Evolutionary conservation across 2,329 filamentous ascomycete species (phyloP).

Genomic region (Calonectria montana): DNA sequence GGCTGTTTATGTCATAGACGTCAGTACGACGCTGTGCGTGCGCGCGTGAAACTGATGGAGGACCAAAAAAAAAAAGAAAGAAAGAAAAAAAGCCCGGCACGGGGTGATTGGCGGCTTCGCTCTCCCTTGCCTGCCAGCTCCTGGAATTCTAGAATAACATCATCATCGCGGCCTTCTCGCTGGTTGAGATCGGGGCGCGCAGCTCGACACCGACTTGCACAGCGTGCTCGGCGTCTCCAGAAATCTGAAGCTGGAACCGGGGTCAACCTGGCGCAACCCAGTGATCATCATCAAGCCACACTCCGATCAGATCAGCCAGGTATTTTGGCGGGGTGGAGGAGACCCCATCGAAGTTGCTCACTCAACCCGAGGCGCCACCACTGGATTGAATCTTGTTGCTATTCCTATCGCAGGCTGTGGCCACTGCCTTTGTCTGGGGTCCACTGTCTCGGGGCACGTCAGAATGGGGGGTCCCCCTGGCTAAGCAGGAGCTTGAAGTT

Average conservation of each 20-base stretch:
- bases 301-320: conserved; percentile 42
- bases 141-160: conserved; percentile 7
- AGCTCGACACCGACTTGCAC: conserved; percentile 10
- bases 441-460: conserved; percentile 1
- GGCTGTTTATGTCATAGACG: conserved; percentile 34
- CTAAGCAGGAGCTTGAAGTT: conserved; percentile 1
- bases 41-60: neutral
- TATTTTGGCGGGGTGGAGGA: conserved; percentile 15
- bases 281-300: conserved; percentile 45
- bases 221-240: neutral
- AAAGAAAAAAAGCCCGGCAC: neutral
- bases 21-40: conserved; percentile 1
- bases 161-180: neutral
- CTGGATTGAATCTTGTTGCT: conserved; percentile 18
- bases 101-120: conserved; percentile 3
- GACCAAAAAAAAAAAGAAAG: too few species aligned
- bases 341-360: neutral
- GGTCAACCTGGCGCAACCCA: conserved; percentile 39
- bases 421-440: conserved; percentile 6
- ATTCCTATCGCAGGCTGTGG: conserved; percentile 27
- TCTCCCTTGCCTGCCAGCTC: neutral
- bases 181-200: neutral
- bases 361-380: neutral
- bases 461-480: conserved; percentile 12
- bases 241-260: conserved; percentile 16